These are phyloP conservation scores for Teunomyces aglyptinius DNA, from an alignment of 805 yeast genomes.

Conservation along the genomic window DNA sequence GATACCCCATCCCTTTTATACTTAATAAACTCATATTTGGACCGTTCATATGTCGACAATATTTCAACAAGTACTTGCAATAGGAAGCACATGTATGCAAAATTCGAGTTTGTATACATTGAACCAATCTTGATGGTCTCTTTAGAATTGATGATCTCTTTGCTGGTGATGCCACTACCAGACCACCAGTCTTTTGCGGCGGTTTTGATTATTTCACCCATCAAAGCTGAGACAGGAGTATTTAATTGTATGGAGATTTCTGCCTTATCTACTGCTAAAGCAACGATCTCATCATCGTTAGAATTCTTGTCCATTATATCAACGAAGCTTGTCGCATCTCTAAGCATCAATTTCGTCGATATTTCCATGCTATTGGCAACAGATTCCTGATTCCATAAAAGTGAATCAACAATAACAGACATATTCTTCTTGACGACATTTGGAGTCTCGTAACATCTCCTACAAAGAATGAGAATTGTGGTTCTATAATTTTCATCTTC, in stretches of 20 bases:
- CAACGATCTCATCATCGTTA: too few relatives aligned
- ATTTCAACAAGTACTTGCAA: slow-evolving; percentile 68
- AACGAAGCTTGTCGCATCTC: too few relatives aligned
- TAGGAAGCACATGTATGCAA: slow-evolving; percentile 65
- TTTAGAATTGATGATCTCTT: neutral
- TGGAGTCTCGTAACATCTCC: slow-evolving; percentile 69
- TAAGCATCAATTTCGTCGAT: too few relatives aligned
- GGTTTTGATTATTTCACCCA: slow-evolving; percentile 5
- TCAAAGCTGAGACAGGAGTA: slow-evolving; percentile 18
- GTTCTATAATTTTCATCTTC: too few relatives aligned
- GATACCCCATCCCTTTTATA: slow-evolving; percentile 55
- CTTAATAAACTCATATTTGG: slow-evolving; percentile 79
- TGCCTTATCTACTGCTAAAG: too few relatives aligned
- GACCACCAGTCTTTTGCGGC: slow-evolving; percentile 13
- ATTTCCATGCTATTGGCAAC: too few relatives aligned
- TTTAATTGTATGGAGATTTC: neutral
- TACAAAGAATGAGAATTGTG: slow-evolving; percentile 39
- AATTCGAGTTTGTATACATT: slow-evolving; percentile 28
- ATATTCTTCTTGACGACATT: slow-evolving; percentile 50
- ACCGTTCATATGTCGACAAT: slow-evolving; percentile 71
- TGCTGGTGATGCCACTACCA: slow-evolving; percentile 2
- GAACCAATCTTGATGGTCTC: neutral
- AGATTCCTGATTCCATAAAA: too few relatives aligned
- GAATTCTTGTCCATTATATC: too few relatives aligned
- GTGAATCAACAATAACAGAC: slow-evolving; percentile 46